These are phyloP conservation scores for Biscogniauxia marginata DNA, from an alignment of 2,329 filamentous ascomycete species.

Conservation along the genomic window DNA sequence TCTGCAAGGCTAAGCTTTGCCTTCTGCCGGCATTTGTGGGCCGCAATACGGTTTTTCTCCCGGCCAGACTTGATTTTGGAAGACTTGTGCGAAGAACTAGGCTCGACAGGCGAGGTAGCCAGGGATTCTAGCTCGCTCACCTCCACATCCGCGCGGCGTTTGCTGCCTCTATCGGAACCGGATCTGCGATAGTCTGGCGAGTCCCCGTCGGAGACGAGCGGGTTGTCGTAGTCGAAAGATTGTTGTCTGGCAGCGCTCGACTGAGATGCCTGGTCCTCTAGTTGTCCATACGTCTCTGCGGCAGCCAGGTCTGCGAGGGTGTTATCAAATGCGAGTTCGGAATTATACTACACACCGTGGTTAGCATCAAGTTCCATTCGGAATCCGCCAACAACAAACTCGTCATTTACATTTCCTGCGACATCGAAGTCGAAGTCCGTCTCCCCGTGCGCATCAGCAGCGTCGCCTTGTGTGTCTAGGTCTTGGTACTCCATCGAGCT, in stretches of 20 bases:
- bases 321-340: background rate
- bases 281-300: background rate
- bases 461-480: background rate
- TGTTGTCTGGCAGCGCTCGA: too few species aligned
- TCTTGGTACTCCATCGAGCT: background rate
- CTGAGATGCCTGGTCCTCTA: too few species aligned
- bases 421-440: background rate
- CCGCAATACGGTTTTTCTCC: slow-evolving; percentile 27
- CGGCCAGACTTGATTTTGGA: slow-evolving; percentile 18
- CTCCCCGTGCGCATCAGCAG: background rate
- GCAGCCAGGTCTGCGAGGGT: background rate
- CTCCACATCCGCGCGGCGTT: too few species aligned
- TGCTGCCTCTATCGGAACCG: too few species aligned
- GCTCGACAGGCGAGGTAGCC: background rate
- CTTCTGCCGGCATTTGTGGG: slow-evolving; percentile 29
- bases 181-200: too few species aligned
- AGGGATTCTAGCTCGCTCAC: background rate
- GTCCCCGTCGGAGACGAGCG: too few species aligned
- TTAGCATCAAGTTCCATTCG: background rate
- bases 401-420: background rate
- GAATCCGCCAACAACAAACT: too few species aligned
- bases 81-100: background rate
- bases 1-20: slow-evolving; percentile 20
- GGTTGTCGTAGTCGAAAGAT: background rate
- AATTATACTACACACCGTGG: background rate